Conservation (phyloP, 108 stramenopile species). For the Thalassiosira profunda region DNA sequence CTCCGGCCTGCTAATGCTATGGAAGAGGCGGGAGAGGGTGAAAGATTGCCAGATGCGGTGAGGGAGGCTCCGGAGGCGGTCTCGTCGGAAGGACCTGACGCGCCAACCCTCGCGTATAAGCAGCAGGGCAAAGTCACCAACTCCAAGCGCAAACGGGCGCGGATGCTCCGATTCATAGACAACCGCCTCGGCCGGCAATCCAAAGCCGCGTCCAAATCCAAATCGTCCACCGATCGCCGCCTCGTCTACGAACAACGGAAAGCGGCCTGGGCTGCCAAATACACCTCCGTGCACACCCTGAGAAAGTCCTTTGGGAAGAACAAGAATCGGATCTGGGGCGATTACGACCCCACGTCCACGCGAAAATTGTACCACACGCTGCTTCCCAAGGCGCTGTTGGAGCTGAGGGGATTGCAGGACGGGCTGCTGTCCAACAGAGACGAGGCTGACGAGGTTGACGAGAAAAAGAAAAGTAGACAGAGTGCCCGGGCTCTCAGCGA, state of each 20-base stretch:
- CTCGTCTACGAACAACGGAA: conserved; percentile 65
- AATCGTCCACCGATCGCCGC: not conserved
- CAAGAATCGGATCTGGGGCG: conserved; percentile 88
- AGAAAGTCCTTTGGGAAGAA: conserved; percentile 82
- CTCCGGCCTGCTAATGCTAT: not conserved
- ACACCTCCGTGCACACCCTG: conserved; percentile 75
- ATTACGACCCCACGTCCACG: conserved; percentile 76
- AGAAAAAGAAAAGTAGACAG: not conserved
- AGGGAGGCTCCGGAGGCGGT: too few species aligned
- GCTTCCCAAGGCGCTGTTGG: conserved; percentile 81
- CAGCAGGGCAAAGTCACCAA: not conserved
- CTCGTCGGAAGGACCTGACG: too few species aligned
- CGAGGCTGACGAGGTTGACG: not conserved
- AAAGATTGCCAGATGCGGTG: too few species aligned
- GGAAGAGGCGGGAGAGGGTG: not conserved
- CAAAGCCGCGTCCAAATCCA: not conserved
- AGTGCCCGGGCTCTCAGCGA: conserved; percentile 6
- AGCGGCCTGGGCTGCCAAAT: conserved; percentile 77
- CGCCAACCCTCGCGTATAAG: too few species aligned
- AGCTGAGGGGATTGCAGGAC: conserved; percentile 53
- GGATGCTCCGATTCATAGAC: not conserved
- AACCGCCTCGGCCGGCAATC: not conserved
- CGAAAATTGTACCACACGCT: conserved; percentile 85
- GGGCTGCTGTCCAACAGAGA: conserved; percentile 15
- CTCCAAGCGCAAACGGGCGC: not conserved